Base-by-base conservation (phyloP, 2,329 filamentous ascomycete genomes). In the Elsinoe ampelina region DNA sequence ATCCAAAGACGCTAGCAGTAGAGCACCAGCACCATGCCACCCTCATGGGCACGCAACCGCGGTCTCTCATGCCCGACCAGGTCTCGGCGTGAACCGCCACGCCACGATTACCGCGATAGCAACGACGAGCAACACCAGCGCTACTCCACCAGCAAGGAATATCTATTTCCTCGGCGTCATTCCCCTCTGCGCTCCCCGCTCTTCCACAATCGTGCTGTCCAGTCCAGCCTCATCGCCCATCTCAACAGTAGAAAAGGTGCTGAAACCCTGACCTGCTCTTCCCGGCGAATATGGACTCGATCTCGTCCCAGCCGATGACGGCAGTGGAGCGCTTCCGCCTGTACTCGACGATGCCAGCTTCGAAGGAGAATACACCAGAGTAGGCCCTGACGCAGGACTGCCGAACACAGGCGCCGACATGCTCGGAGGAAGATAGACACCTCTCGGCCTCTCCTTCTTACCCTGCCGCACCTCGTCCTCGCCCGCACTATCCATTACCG, bases 161-260 rank as follows among this genome's bases (percentile, higher is more conserved):
- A 20, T n/a, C 45, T 50, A 50, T 17, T 50, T 50, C 45, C 45
- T 34, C 13, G 45, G 32, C 32, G 45, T 50, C 45, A 50, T 50
- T 15, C 45, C 10, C 6, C 15, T 34, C 17, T 36, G 12, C 5
- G 12, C 26, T 10, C 6, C n/a, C 13, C 10, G 30, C 10, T 34
- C 32, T n/a, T 34, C 26, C 4, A 50, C 13, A 6, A 50, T 11
- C 19, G 45, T 50, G 45, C 17, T 50, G 20, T 50, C 26, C 3
- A 50, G 26, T 26, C 11, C 41, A 5, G 19, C 7, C 15, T 34
- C 45, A 30, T 50, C 45, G 13, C 32, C 30, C n/a, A 50, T 17
- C 4, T 50, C 45, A 10, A 50, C 45, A 8, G 45, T 50, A 8
- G 45, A 35, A 15, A 50, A 36, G 45, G 45, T 35, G 30, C 32